Evolutionary conservation across 176 grass and related monocot species (phyloP).

Genomic region (Leersia perrieri): DNA sequence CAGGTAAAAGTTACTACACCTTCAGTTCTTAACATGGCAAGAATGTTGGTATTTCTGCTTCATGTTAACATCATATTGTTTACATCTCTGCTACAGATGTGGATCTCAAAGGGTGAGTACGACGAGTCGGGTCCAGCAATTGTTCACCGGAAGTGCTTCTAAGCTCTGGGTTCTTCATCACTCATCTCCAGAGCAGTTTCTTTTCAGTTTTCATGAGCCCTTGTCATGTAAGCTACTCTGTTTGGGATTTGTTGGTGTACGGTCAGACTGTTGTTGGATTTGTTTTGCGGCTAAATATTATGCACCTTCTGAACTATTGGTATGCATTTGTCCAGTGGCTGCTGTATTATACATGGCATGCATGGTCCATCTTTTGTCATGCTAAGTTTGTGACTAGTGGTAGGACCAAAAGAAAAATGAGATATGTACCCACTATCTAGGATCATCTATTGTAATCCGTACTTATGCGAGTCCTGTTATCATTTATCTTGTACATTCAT

Average conservation of each 20-base stretch:
- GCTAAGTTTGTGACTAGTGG: not conserved
- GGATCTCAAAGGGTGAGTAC: not conserved
- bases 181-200: not conserved
- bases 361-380: not conserved
- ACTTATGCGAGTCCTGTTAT: not conserved
- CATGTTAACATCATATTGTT: not conserved
- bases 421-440: not conserved
- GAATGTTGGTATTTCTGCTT: not conserved
- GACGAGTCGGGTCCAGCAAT: not conserved
- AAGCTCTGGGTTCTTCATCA: not conserved
- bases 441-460: not conserved
- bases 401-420: not conserved
- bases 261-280: not conserved
- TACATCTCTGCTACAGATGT: not conserved
- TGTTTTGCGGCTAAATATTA: not conserved
- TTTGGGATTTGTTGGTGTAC: not conserved
- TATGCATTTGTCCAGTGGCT: not conserved
- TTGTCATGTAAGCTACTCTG: not conserved
- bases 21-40: not conserved
- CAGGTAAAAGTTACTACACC: constrained; percentile 18
- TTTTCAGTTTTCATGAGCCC: not conserved
- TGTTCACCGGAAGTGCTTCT: not conserved
- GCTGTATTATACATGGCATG: not conserved
- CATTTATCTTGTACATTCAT: not conserved
- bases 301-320: not conserved